Conservation (phyloP, 768 basidiomycete genomes). For the Strobilomyces echinocephalus region DNA sequence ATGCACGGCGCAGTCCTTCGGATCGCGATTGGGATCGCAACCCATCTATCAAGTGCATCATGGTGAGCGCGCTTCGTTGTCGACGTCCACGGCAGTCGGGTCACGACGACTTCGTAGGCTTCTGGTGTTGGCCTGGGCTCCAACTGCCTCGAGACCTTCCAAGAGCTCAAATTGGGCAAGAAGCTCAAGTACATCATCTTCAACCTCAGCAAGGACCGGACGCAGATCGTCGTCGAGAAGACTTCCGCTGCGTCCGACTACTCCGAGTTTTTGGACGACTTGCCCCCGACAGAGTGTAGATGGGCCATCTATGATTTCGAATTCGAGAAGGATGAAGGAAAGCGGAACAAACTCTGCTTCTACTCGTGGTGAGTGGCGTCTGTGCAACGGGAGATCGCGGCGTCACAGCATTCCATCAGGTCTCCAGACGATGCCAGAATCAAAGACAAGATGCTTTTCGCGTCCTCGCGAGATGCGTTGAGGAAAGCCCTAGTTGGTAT, state of each 20-base stretch:
- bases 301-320: constrained; percentile 93
- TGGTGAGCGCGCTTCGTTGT: constrained; percentile 23
- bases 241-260: constrained; percentile 48
- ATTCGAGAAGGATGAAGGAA: constrained; percentile 62
- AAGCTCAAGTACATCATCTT: constrained; percentile 85
- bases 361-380: constrained; percentile 69
- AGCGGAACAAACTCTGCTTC: constrained; percentile 86
- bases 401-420: constrained; percentile 43
- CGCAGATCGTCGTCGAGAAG: constrained; percentile 76
- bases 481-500: constrained; percentile 74
- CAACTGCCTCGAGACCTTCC: constrained; percentile 38
- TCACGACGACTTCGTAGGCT: constrained; percentile 16
- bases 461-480: constrained; percentile 86
- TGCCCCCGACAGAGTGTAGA: constrained; percentile 71
- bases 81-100: neutral
- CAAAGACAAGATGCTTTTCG: constrained; percentile 90
- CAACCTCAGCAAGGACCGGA: constrained; percentile 51
- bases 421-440: constrained; percentile 80
- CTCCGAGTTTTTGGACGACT: constrained; percentile 64
- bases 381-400: neutral
- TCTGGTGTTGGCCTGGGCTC: constrained; percentile 45
- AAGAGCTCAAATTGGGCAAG: constrained; percentile 34
- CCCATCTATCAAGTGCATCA: constrained; percentile 23
- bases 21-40: constrained; percentile 27
- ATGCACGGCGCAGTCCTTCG: neutral